Evolutionary conservation across 2,329 filamentous ascomycete genomes (phyloP).

Genomic region (Cercospora brassicicola): DNA sequence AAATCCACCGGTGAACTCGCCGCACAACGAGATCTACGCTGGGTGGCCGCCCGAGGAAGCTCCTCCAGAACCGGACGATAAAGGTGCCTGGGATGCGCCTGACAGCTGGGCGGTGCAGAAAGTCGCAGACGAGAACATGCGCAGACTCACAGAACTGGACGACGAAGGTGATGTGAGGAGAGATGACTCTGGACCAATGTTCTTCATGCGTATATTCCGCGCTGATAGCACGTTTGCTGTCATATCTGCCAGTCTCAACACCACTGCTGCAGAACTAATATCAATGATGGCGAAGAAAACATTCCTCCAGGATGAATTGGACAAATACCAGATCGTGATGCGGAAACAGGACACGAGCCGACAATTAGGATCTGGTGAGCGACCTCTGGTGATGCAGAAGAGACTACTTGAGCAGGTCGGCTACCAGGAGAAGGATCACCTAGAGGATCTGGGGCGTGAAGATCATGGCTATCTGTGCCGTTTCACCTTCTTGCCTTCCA

Average conservation of each 20-base stretch:
- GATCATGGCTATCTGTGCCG: constrained; percentile 97
- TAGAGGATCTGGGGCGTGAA: constrained; percentile 92
- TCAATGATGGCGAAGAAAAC: constrained; percentile 92
- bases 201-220: constrained; percentile 93
- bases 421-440: constrained; percentile 79
- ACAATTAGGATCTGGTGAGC: constrained; percentile 74
- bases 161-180: constrained; percentile 64
- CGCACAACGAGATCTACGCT: constrained; percentile 49
- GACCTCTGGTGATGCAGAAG: constrained; percentile 89
- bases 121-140: constrained; percentile 62
- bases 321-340: constrained; percentile 94
- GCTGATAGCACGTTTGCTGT: constrained; percentile 93
- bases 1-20: constrained; percentile 68
- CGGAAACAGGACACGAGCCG: constrained; percentile 87
- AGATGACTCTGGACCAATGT: constrained; percentile 71
- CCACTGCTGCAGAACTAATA: constrained; percentile 83
- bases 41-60: constrained; percentile 50
- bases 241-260: constrained; percentile 77
- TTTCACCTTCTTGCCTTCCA: constrained; percentile 89
- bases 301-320: constrained; percentile 81
- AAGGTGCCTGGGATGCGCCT: constrained; percentile 80
- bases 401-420: constrained; percentile 85
- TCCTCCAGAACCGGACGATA: constrained; percentile 34
- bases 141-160: constrained; percentile 62
- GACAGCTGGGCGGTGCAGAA: constrained; percentile 94